Base-by-base conservation (phyloP, 352 stramenopile genomes). In the Globisporangium splendens region DNA sequence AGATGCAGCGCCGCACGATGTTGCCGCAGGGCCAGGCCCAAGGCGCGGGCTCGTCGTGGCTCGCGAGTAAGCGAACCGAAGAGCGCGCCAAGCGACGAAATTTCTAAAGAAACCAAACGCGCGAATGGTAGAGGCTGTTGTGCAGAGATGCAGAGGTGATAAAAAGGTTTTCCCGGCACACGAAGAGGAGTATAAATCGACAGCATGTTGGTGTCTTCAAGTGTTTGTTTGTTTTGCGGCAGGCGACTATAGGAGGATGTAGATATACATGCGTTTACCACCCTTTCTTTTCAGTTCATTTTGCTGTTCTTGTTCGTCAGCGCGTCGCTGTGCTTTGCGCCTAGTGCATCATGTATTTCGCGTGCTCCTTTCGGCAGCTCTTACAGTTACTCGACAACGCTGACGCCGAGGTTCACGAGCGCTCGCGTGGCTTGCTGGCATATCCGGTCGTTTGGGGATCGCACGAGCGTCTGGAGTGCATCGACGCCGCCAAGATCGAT, bases 1-100 rank as follows among this genome's bases (percentile, higher is more conserved):
- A 95, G 62, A 93, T 95, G 86, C 86, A 95, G 57, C 67, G 86
- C 38, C 79, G 86, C 60, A 93, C 86, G 15, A 95, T 95, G 86
- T 89, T 93, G 76, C 86, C 86, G 3, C 86, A 94, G 43, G 72
- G 71, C 7, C 72, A 81, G 3, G 59, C 61, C 17, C 70, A 72
- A 52, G 81, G 79, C 22, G 70, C 74, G 0, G 75, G 77, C 1
- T 15, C 13, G 13, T 86, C 85, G 31, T 95, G 86, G 86, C 81
- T 95, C 48, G 79, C 83, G 43, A 92, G 70, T 70, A 93, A 93
- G 68, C 79, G 86, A 42, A 85, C 83, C 62, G 86, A 95, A 68
- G 83, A 92, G 63, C 80, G 83, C 28, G 75, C 83, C n/a, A 93
- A 91, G 75, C 70, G 82, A 64, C 77, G 80, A 65, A 75, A 91